Conservation (phyloP, 2,329 filamentous ascomycete species). For the Fusarium kyushuense region DNA sequence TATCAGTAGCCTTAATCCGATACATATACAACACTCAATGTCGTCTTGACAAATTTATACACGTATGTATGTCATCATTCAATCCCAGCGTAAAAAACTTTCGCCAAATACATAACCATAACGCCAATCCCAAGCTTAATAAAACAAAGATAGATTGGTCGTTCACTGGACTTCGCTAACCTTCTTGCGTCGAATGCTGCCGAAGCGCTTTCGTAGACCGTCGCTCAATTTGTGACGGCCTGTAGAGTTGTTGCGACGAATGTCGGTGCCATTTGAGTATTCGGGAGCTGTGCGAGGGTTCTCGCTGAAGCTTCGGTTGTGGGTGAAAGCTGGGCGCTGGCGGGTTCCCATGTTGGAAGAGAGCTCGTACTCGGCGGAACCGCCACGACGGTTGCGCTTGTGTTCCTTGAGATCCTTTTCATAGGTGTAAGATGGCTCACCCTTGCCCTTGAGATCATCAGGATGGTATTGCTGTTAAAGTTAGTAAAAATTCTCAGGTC, state of each 20-base stretch:
- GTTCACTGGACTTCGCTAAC: constrained; percentile 28
- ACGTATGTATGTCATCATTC: constrained; percentile 17
- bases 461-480: constrained; percentile 73
- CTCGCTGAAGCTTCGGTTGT: constrained; percentile 61
- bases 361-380: constrained; percentile 63
- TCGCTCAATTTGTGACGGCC: constrained; percentile 60
- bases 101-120: neutral
- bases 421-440: constrained; percentile 78
- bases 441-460: constrained; percentile 85
- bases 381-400: constrained; percentile 54
- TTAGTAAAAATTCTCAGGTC: constrained; percentile 15
- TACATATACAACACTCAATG: constrained; percentile 15
- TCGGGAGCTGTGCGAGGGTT: constrained; percentile 46
- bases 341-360: constrained; percentile 51
- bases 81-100: neutral
- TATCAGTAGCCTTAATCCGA: constrained; percentile 1
- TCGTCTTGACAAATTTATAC: constrained; percentile 11
- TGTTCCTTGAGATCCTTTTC: constrained; percentile 75
- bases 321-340: constrained; percentile 45
- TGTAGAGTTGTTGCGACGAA: constrained; percentile 57
- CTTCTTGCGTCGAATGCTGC: constrained; percentile 63
- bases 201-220: constrained; percentile 66
- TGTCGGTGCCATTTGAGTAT: constrained; percentile 43
- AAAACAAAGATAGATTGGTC: neutral
- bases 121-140: constrained; percentile 16